These are phyloP conservation scores for Monosporascus sp. DNA, from an alignment of 2,329 filamentous ascomycete species.

Conservation along the genomic window DNA sequence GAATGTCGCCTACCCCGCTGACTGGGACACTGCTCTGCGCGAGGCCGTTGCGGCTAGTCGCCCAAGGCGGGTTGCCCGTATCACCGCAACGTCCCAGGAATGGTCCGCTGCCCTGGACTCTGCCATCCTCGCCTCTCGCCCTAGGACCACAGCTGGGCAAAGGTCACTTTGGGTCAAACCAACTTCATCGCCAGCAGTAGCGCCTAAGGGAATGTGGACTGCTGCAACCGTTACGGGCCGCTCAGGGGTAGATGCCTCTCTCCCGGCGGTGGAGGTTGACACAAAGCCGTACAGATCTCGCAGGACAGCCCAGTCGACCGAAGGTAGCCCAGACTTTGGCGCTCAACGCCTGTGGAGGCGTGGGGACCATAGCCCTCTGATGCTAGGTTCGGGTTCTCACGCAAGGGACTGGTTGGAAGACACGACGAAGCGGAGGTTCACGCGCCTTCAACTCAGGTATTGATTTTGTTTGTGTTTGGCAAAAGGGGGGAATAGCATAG, in stretches of 20 bases:
- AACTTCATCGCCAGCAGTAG: background rate
- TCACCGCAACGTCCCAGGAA: conserved; percentile 17
- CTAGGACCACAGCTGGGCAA: background rate
- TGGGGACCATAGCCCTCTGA: background rate
- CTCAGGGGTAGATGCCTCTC: background rate
- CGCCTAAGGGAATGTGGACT: conserved; percentile 4
- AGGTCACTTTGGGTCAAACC: conserved; percentile 8
- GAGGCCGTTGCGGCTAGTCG: conserved; percentile 28
- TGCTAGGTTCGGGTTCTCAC: background rate
- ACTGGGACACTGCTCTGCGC: conserved; percentile 32
- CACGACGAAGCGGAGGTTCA: conserved; percentile 18
- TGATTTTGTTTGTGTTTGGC: conserved; percentile 2
- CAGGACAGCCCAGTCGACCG: conserved; percentile 1
- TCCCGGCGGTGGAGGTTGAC: background rate
- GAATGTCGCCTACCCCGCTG: conserved; percentile 18
- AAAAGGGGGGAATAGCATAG: background rate
- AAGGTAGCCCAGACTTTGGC: conserved; percentile 7
- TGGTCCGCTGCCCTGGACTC: conserved; percentile 34
- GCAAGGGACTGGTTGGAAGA: conserved; percentile 21
- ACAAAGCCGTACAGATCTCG: background rate
- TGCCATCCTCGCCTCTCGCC: conserved; percentile 28
- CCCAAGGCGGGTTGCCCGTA: conserved; percentile 12
- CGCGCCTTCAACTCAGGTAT: conserved; percentile 20
- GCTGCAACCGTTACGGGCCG: background rate
- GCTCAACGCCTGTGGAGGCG: conserved; percentile 21